Conservation (phyloP, 1,139 yeast genomes). For the Protomyces arabidopsidicola region DNA sequence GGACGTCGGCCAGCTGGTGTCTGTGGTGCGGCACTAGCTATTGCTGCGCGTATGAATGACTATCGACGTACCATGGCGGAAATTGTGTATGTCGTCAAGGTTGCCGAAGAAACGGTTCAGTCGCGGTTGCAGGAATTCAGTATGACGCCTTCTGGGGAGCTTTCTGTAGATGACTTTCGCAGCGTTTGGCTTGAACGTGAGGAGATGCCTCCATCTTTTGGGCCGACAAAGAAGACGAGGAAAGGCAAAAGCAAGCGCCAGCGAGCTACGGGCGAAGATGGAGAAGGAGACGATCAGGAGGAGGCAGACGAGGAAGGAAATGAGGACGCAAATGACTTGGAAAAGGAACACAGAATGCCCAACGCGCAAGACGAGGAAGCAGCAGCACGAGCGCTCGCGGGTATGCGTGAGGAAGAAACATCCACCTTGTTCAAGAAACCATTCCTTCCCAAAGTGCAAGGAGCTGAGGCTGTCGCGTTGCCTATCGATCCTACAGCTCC, state of each 20-base stretch:
- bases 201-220: conserved; percentile 79
- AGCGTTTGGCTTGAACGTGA: conserved; percentile 47
- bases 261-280: conserved; percentile 17
- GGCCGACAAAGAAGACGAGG: conserved; percentile 45
- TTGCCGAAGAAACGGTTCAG: conserved; percentile 90
- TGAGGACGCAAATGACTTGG: conserved; percentile 32
- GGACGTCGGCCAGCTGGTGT: conserved; percentile 98
- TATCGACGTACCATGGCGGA: conserved; percentile 87
- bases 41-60: conserved; percentile 96
- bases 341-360: conserved; percentile 35
- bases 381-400: conserved; percentile 15
- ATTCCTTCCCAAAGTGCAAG: neutral
- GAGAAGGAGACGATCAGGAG: conserved; percentile 1
- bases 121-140: conserved; percentile 83
- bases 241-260: conserved; percentile 28
- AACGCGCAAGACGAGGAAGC: conserved; percentile 9
- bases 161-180: conserved; percentile 72
- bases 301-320: conserved; percentile 3
- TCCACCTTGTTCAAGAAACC: conserved; percentile 12
- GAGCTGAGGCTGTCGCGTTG: neutral
- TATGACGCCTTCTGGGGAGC: conserved; percentile 64
- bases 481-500: conserved; percentile 26
- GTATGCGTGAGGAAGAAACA: conserved; percentile 11
- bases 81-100: conserved; percentile 90
- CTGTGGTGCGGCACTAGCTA: conserved; percentile 89